Evolutionary conservation across 2,329 filamentous ascomycete genomes (phyloP).

Genomic region (Hymenoscyphus infarciens): DNA sequence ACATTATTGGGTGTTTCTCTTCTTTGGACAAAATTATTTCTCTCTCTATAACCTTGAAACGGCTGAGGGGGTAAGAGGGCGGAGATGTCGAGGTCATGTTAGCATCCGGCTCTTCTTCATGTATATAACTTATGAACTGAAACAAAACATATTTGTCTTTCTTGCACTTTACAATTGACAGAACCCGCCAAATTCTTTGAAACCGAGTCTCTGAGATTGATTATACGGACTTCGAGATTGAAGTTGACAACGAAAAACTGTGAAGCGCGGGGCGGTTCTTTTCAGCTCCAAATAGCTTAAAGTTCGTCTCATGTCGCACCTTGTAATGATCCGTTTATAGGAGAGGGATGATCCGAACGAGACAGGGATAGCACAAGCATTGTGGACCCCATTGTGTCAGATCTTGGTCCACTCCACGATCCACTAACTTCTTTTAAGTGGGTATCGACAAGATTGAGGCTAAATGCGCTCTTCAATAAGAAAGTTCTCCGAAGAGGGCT

Average conservation of each 20-base stretch:
- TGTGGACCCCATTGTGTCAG: background rate
- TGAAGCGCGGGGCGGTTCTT: background rate
- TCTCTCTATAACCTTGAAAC: background rate
- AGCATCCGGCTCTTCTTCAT: background rate
- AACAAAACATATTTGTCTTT: background rate
- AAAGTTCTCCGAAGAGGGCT: background rate
- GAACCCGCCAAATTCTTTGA: background rate
- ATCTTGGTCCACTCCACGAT: background rate
- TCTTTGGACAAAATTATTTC: background rate
- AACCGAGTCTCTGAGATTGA: too few relatives aligned
- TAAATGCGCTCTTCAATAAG: background rate
- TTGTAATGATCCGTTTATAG: background rate
- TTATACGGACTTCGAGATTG: too few relatives aligned
- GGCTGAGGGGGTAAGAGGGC: background rate
- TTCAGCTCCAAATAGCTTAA: background rate
- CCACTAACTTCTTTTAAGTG: background rate
- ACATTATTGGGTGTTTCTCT: background rate
- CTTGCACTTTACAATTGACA: background rate
- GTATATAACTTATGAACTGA: background rate
- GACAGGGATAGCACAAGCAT: background rate
- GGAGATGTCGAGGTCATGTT: background rate
- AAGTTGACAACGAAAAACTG: too few relatives aligned
- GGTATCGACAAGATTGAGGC: background rate
- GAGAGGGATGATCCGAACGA: background rate
- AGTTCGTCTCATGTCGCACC: background rate